Evolutionary conservation across 208 protist genomes (phyloP), one percentile per base, ranked within the genome.

Genomic region (Leishmania major): DNA sequence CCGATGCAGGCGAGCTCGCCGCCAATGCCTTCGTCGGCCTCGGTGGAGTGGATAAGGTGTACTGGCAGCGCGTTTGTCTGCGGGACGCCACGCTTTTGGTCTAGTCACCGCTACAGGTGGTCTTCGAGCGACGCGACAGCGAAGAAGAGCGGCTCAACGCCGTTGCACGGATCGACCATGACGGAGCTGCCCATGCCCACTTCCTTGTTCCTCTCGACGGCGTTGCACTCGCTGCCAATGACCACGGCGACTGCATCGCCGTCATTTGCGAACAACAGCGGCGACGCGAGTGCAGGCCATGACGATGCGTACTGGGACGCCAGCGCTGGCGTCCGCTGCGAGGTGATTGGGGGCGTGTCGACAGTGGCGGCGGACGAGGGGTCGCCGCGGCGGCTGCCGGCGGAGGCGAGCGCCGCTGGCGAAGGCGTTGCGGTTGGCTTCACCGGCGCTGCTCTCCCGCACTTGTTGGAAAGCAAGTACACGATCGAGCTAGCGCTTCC

Each of bases 41-140:
- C 43, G 13, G 66, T 74, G 19, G 55, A 25, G 43, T 57, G 77
- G 37, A 19, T 49, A 15, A 73, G 7, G 25, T 77, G 55, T 37
- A 49, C 53, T 11, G 53, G 77, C 66, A 83, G 66, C 53, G 75
- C 17, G 37, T 92, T 91, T 74, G 64, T 81, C 19, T 86, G 78
- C 35, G 88, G 84, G 10, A 76, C 73, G 35, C 84, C 88, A 31
- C 60, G 73, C 1, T 91, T 89, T 66, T 90, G 90, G 88, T 76
- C 82, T 57, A 71, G 45, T 37, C 82, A 79, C 43, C 67, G n/a
- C 59, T 77, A 81, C 67, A 75, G 51, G 19, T 67, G 66, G 47
- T 75, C 57, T 25, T 69, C 37, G n/a, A 53, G 67, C 66, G 60
- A 37, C 37, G 83, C 45, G 45, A 53, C 62, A 40, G 13, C 64